Evolutionary conservation across 2,329 filamentous ascomycete species (phyloP).

Genomic region (Colletotrichum incanum): DNA sequence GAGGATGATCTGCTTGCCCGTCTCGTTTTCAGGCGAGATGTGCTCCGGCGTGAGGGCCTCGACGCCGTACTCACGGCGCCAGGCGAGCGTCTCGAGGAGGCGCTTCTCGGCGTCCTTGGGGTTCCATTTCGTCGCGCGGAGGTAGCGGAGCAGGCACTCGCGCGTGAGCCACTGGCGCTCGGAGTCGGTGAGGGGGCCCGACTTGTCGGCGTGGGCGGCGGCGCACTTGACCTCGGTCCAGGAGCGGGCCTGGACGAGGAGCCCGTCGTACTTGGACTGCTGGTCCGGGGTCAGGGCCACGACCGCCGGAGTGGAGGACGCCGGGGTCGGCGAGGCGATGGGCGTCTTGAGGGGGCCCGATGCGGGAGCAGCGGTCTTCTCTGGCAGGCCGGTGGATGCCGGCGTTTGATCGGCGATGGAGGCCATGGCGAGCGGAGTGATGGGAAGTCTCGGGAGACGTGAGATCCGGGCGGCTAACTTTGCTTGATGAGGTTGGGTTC

Average conservation of each 20-base stretch:
- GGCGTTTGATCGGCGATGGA: constrained; percentile 39
- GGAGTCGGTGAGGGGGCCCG: constrained; percentile 78
- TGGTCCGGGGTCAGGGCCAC: constrained; percentile 82
- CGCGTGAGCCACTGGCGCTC: constrained; percentile 93
- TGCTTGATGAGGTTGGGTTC: background rate
- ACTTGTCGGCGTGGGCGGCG: constrained; percentile 70
- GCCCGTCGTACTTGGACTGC: constrained; percentile 82
- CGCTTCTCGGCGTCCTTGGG: constrained; percentile 82
- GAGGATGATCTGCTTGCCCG: constrained; percentile 92
- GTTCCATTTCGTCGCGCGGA: constrained; percentile 94
- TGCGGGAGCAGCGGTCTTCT: constrained; percentile 21
- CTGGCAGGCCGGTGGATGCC: constrained; percentile 19
- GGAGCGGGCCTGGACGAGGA: constrained; percentile 78
- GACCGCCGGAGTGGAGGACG: constrained; percentile 70
- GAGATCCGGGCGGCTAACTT: constrained; percentile 1
- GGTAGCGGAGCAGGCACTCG: constrained; percentile 93
- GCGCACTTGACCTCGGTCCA: constrained; percentile 77
- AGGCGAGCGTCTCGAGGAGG: constrained; percentile 84
- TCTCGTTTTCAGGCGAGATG: constrained; percentile 95
- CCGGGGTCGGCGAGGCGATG: constrained; percentile 70
- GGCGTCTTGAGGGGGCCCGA: constrained; percentile 64
- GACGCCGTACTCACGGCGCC: constrained; percentile 92
- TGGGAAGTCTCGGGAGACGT: constrained; percentile 1
- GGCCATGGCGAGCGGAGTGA: constrained; percentile 23
- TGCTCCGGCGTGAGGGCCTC: constrained; percentile 86